These are phyloP conservation scores for Allantophomopsis lycopodina DNA, from an alignment of 2,329 filamentous ascomycete genomes.

Conservation along the genomic window DNA sequence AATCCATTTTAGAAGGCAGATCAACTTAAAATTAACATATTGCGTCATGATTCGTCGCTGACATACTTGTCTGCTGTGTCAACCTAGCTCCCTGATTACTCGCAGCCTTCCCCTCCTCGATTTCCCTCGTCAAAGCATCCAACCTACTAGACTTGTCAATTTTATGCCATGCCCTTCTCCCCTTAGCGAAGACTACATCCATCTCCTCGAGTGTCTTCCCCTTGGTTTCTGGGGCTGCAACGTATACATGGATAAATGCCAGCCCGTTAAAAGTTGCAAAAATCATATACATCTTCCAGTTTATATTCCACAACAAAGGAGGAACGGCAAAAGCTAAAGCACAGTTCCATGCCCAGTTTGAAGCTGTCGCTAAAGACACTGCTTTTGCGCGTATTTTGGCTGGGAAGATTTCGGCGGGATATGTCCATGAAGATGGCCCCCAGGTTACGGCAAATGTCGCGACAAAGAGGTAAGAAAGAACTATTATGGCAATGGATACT, in stretches of 20 bases:
- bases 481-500: slow-evolving; percentile 49
- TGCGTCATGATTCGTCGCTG: too few relatives aligned
- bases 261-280: slow-evolving; percentile 60
- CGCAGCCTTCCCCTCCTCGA: slow-evolving; percentile 27
- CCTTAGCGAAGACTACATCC: slow-evolving; percentile 55
- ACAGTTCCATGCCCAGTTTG: slow-evolving; percentile 70
- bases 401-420: slow-evolving; percentile 60
- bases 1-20: too few relatives aligned
- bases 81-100: too few relatives aligned
- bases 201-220: slow-evolving; percentile 68
- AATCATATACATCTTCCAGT: slow-evolving; percentile 57
- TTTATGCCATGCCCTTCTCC: slow-evolving; percentile 42
- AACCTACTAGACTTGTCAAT: slow-evolving; percentile 25
- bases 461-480: slow-evolving; percentile 61
- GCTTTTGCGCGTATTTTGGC: slow-evolving; percentile 56
- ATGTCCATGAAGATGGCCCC: slow-evolving; percentile 37
- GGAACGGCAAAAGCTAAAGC: slow-evolving; percentile 37
- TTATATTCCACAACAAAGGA: slow-evolving; percentile 36
- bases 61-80: too few relatives aligned
- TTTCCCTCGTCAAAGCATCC: slow-evolving; percentile 31
- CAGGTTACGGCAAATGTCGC: slow-evolving; percentile 53
- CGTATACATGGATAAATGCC: slow-evolving; percentile 55
- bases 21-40: too few relatives aligned
- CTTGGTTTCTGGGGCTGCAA: slow-evolving; percentile 54
- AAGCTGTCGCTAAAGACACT: slow-evolving; percentile 42